Evolutionary conservation across 768 basidiomycete species (phyloP), one percentile per base, ranked within the genome.

Genomic region (Lactifluus hygrophoroides): DNA sequence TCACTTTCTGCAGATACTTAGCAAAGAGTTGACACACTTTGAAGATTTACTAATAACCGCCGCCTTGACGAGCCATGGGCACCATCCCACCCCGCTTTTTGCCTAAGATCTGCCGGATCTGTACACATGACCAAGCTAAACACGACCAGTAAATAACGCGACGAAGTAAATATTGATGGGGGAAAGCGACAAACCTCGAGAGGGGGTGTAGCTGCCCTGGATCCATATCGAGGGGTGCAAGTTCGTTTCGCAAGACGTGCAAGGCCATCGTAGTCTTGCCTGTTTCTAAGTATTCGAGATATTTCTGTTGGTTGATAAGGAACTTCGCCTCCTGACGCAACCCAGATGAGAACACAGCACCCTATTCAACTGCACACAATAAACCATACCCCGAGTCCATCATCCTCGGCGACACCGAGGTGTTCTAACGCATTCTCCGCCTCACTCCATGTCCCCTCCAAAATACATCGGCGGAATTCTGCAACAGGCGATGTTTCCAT

Each of bases 271-370:
- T 88, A 2, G 84, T 87, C 73, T 85, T 84, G 66, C 80, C 81
- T 4, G 81, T 79, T 67, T 97, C 95, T 50, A 99, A 76, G 19
- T 90, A 76, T 69, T 99, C 96, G 42, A 98, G 77, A 71, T 96
- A 99, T 74, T 96, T 94, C 80, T 99, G 96, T 72, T 89, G 86
- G 60, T 85, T 86, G 63, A 99, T 90, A 60, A 94, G 75, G 71
- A 94, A 96, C 60, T 77, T 83, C 21, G 88, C 86, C 66, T 88
- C 84, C 87, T 95, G 56, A 53, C 42, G 27, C 13, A 49, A n/a
- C 38, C 32, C 53, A 32, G 53, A 48, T 53, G 30, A 52, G 57
- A 48, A 60, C 16, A 16, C 32, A 40, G 11, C 46, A 7, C 42
- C 35, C 54, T 38, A 19, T 38, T 52, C 17, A 35, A 46, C 52